phyloP scores from a whole-genome alignment of 164 flowering plant genomes.

The Malania oleifera region DNA sequence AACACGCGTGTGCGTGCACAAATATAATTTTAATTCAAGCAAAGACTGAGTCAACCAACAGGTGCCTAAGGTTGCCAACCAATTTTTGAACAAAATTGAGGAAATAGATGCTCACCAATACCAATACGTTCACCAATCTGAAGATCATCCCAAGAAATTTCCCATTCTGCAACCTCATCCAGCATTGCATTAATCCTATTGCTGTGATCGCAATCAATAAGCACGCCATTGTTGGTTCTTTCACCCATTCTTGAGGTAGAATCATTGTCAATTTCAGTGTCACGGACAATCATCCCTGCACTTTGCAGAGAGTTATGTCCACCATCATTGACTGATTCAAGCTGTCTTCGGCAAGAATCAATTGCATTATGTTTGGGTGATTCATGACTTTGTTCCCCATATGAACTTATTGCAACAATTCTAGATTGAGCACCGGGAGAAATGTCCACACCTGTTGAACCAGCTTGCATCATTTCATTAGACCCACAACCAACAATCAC shows the following conservation, averaged over 20 bases:
- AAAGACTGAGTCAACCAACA: neutral
- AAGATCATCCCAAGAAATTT: conserved; percentile 94
- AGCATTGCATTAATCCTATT: conserved; percentile 42
- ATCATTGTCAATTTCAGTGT: conserved; percentile 14
- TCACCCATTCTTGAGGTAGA: conserved; percentile 19
- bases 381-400: conserved; percentile 21
- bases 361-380: conserved; percentile 12
- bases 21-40: no score
- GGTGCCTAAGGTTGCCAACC: neutral
- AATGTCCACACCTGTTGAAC: conserved; percentile 13
- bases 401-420: conserved; percentile 11
- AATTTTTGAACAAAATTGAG: conserved; percentile 1
- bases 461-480: conserved; percentile 9
- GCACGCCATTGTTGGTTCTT: conserved; percentile 16
- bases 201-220: conserved; percentile 17
- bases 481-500: conserved; percentile 21
- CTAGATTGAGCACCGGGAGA: conserved; percentile 13
- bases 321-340: conserved; percentile 16
- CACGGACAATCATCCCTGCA: conserved; percentile 16
- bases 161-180: conserved; percentile 78
- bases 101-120: conserved; percentile 59
- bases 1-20: no score
- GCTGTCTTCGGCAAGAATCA: conserved; percentile 20
- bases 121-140: conserved; percentile 95
- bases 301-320: conserved; percentile 16